These are phyloP conservation scores for Metschnikowia kunwiensis DNA, from an alignment of 805 yeast genomes.

Conservation along the genomic window DNA sequence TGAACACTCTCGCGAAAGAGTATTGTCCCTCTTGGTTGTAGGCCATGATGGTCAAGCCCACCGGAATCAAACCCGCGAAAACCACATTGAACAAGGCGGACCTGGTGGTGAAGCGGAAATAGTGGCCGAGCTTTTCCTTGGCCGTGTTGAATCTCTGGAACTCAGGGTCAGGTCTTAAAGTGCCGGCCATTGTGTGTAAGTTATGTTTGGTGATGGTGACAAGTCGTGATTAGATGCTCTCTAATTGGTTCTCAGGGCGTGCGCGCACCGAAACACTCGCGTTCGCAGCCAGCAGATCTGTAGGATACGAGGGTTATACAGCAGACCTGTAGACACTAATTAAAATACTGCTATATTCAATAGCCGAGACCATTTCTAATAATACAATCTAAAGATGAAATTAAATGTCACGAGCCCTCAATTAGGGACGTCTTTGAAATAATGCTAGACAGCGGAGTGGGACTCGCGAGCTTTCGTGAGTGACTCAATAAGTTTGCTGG, in stretches of 20 bases:
- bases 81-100: conserved; percentile 35
- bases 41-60: conserved; percentile 34
- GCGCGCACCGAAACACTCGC: conserved; percentile 18
- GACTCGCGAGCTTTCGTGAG: no score
- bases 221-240: conserved; percentile 10
- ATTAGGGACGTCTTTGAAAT: no score
- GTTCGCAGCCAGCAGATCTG: no score
- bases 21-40: conserved; percentile 40
- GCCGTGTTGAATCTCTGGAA: conserved; percentile 41
- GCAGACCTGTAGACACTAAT: no score
- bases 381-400: no score
- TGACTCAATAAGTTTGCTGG: conserved; percentile 15
- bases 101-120: conserved; percentile 41
- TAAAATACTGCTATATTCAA: no score
- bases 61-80: conserved; percentile 39
- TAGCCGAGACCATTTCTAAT: no score
- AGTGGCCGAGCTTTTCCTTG: conserved; percentile 40
- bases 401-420: no score
- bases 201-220: conserved; percentile 3
- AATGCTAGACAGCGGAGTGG: not conserved
- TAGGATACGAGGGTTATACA: not conserved
- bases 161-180: conserved; percentile 42
- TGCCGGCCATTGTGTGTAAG: conserved; percentile 38
- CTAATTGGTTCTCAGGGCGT: conserved; percentile 18
- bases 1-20: conserved; percentile 31